These are phyloP conservation scores for Neohortaea acidophila DNA, from an alignment of 495 filamentous ascomycete species.

Conservation along the genomic window DNA sequence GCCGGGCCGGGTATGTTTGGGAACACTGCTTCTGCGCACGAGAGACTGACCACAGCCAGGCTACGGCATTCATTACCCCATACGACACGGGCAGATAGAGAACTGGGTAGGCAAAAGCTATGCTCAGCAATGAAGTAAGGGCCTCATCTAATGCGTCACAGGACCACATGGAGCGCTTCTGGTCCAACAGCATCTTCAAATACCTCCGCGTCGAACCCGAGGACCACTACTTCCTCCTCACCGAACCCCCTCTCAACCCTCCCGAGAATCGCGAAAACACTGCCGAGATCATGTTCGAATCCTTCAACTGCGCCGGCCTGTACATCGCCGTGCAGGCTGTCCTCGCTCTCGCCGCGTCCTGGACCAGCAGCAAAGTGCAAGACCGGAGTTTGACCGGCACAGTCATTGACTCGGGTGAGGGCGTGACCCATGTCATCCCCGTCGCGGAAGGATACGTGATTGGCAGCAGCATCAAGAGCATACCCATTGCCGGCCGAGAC, in stretches of 20 bases:
- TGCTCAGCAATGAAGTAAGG: background rate
- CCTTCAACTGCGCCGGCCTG: constrained; percentile 95
- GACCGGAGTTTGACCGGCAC: constrained; percentile 96
- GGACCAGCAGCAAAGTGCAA: constrained; percentile 94
- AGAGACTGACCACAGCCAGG: constrained; percentile 34
- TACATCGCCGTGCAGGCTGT: constrained; percentile 98
- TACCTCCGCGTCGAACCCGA: constrained; percentile 96
- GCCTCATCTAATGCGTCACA: constrained; percentile 22
- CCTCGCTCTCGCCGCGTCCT: constrained; percentile 87
- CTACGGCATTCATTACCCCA: constrained; percentile 92
- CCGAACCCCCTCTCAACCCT: constrained; percentile 94
- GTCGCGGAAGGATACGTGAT: constrained; percentile 98
- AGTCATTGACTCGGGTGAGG: constrained; percentile 93
- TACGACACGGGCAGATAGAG: constrained; percentile 93
- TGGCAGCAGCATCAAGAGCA: constrained; percentile 95
- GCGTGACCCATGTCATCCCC: constrained; percentile 96
- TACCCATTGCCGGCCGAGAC: constrained; percentile 91
- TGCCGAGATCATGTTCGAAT: constrained; percentile 99
- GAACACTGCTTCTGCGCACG: background rate
- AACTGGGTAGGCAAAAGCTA: constrained; percentile 61
- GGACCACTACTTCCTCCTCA: constrained; percentile 95
- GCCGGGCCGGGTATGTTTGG: constrained; percentile 54
- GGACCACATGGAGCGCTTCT: constrained; percentile 98
- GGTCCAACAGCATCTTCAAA: constrained; percentile 99
- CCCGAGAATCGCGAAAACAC: constrained; percentile 98